A percentile compares a stretch with the other conserved stretches of the same genome.
phyloP scores from a whole-genome alignment of 805 yeast species.

The Kodamaea restingae region DNA sequence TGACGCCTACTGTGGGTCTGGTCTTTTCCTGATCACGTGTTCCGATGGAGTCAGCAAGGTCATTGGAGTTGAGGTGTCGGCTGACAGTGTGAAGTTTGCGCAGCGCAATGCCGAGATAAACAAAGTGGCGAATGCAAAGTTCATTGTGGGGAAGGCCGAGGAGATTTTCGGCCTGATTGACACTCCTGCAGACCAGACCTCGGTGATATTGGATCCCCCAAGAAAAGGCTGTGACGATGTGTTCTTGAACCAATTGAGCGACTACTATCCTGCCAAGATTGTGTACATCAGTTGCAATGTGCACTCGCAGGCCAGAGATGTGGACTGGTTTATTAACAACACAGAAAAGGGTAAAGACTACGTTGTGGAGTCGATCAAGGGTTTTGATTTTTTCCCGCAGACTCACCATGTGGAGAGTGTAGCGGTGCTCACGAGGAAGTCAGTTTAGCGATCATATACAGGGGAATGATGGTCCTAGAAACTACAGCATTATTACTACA shows the following conservation, averaged over 20 bases:
- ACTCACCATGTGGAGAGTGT: slow-evolving; percentile 91
- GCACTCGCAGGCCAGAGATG: slow-evolving; percentile 93
- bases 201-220: slow-evolving; percentile 94
- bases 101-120: slow-evolving; percentile 73
- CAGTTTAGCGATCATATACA: neutral
- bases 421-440: slow-evolving; percentile 50
- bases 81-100: slow-evolving; percentile 88
- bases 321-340: slow-evolving; percentile 72
- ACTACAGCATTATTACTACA: too few relatives aligned
- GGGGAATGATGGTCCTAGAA: neutral
- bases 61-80: slow-evolving; percentile 90
- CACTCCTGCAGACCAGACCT: slow-evolving; percentile 70
- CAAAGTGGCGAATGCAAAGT: slow-evolving; percentile 70
- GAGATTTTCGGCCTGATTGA: slow-evolving; percentile 75
- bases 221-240: slow-evolving; percentile 93
- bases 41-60: slow-evolving; percentile 77
- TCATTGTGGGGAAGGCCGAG: slow-evolving; percentile 91
- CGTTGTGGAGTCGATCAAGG: slow-evolving; percentile 76
- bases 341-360: slow-evolving; percentile 62
- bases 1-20: slow-evolving; percentile 96
- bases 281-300: slow-evolving; percentile 98
- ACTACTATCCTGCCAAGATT: slow-evolving; percentile 75
- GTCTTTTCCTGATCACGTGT: slow-evolving; percentile 85
- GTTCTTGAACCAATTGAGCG: slow-evolving; percentile 80
- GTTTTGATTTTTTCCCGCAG: slow-evolving; percentile 96